A percentile compares a stretch with the other conserved stretches of the same genome.
Conservation (phyloP, 148 eudicot species). For the Camellia japonica region DNA sequence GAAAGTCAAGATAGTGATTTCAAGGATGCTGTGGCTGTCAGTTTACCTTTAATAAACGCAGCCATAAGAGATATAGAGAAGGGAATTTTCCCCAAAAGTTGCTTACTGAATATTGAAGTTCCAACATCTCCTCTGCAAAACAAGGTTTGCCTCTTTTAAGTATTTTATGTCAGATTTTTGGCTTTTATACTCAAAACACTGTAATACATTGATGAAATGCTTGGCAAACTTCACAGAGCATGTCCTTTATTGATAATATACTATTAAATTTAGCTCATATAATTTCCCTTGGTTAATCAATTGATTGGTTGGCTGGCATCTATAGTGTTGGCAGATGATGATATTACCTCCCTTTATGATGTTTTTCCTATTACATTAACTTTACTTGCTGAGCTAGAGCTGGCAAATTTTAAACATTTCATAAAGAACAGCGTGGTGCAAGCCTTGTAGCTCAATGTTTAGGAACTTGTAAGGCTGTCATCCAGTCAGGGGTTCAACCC, state of each 20-base stretch:
- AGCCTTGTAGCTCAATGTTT: no score
- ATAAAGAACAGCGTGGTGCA: no score
- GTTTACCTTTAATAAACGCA: constrained; percentile 68
- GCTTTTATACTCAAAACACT: not conserved
- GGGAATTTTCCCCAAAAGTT: constrained; percentile 64
- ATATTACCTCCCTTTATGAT: no score
- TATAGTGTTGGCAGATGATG: not conserved
- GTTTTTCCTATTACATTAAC: not conserved
- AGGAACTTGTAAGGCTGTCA: no score
- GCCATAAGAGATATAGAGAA: constrained; percentile 70
- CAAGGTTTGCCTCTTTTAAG: constrained; percentile 52
- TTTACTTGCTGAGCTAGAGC: not conserved
- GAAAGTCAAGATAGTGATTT: constrained; percentile 76
- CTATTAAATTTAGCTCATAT: no score
- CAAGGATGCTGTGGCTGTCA: constrained; percentile 79
- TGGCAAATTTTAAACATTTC: not conserved
- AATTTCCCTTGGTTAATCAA: no score
- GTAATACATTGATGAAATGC: not conserved
- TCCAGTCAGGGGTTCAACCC: no score
- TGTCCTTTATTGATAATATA: no score
- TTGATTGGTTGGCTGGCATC: not conserved
- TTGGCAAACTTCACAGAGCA: not conserved
- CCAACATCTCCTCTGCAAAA: constrained; percentile 77
- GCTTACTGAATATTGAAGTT: constrained; percentile 62
- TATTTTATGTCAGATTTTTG: not conserved